A percentile compares a stretch with the other conserved stretches of the same genome.
Conservation (phyloP, 2,329 filamentous ascomycete genomes). For the Stagonosporopsis chrysanthemi region DNA sequence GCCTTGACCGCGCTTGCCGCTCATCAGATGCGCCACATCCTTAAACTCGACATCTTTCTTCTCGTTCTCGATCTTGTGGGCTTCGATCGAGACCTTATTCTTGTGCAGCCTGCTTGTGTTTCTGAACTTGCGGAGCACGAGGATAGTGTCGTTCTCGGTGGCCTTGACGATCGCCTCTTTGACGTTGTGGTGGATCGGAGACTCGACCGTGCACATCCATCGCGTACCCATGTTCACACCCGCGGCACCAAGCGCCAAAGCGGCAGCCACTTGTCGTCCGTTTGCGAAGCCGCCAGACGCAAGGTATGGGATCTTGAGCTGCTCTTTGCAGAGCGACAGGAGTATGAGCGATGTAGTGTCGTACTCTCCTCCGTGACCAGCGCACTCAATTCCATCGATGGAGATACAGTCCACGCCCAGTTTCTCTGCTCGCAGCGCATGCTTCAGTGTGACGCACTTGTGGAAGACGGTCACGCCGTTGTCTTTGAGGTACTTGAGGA, state of each 20-base stretch:
- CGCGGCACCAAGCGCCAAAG: slow-evolving; percentile 34
- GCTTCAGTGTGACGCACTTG: slow-evolving; percentile 38
- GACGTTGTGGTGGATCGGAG: slow-evolving; percentile 37
- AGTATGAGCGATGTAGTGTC: slow-evolving; percentile 63
- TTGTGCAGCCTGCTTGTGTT: slow-evolving; percentile 38
- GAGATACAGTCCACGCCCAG: slow-evolving; percentile 37
- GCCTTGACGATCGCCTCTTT: slow-evolving; percentile 38
- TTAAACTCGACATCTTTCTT: slow-evolving; percentile 37
- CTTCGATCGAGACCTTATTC: slow-evolving; percentile 36
- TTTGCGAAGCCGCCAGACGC: slow-evolving; percentile 40
- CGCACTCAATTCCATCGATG: slow-evolving; percentile 41
- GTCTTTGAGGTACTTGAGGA: slow-evolving; percentile 38
- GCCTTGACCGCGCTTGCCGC: slow-evolving; percentile 35
- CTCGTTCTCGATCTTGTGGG: slow-evolving; percentile 35
- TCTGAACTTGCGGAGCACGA: slow-evolving; percentile 37
- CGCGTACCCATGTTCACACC: slow-evolving; percentile 42
- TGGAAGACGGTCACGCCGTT: slow-evolving; percentile 36
- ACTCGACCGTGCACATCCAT: slow-evolving; percentile 40
- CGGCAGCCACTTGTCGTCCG: slow-evolving; percentile 35
- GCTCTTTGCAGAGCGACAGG: slow-evolving; percentile 32
- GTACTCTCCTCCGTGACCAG: slow-evolving; percentile 59
- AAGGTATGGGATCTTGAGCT: slow-evolving; percentile 40
- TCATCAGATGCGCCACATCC: slow-evolving; percentile 41
- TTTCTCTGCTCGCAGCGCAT: slow-evolving; percentile 36
- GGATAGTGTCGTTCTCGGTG: slow-evolving; percentile 34